Conservation (phyloP, 768 basidiomycete species). For the Boletus reticuloceps region DNA sequence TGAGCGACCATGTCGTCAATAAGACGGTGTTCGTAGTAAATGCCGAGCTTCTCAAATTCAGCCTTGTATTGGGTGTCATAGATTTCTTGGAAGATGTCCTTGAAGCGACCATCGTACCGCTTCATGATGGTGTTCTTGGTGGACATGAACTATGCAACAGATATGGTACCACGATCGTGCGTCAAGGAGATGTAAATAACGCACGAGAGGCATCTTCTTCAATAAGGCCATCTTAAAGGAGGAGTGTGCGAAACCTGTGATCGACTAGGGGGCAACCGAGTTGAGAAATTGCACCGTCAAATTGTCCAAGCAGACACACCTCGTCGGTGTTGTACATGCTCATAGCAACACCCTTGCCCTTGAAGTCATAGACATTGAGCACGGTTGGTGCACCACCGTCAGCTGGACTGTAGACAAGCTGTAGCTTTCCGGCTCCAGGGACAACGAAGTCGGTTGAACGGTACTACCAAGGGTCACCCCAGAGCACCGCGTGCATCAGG, state of each 20-base stretch:
- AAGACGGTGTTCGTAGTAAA: constrained; percentile 94
- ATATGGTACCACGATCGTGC: neutral
- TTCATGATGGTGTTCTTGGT: constrained; percentile 98
- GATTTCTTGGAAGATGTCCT: constrained; percentile 98
- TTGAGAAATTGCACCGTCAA: neutral
- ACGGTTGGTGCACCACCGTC: constrained; percentile 66
- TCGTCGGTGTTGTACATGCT: constrained; percentile 99
- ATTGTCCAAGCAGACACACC: constrained; percentile 35
- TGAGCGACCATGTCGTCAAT: constrained; percentile 99
- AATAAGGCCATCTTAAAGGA: constrained; percentile 94
- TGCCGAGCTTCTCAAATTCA: constrained; percentile 64
- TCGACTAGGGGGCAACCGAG: constrained; percentile 52
- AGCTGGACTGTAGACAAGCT: constrained; percentile 84
- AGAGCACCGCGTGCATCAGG: constrained; percentile 5
- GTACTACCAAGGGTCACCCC: constrained; percentile 51
- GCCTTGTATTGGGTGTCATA: constrained; percentile 79
- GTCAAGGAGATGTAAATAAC: constrained; percentile 18
- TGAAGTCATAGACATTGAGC: constrained; percentile 91
- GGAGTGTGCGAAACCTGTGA: constrained; percentile 92
- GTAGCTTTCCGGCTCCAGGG: constrained; percentile 90
- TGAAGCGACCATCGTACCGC: constrained; percentile 98
- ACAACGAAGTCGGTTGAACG: constrained; percentile 91
- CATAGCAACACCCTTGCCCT: constrained; percentile 89
- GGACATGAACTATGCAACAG: constrained; percentile 73
- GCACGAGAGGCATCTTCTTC: constrained; percentile 76